A percentile compares a stretch with the other conserved stretches of the same genome.
Evolutionary conservation across 164 flowering plant species (phyloP).

Genomic region (Malania oleifera): DNA sequence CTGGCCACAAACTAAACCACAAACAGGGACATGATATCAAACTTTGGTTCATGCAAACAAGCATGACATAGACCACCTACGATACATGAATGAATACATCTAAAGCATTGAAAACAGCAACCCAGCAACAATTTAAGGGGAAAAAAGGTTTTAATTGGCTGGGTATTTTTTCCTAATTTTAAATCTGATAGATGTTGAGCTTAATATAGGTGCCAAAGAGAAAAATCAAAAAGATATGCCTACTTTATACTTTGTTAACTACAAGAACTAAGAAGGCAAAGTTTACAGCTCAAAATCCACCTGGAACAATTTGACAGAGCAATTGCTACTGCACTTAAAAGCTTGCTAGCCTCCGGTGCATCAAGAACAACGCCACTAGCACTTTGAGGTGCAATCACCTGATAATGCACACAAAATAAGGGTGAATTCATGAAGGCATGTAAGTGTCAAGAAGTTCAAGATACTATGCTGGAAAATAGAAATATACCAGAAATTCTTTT

Average conservation of each 20-base stretch:
- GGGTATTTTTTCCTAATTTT: no score
- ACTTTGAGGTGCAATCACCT: constrained; percentile 95
- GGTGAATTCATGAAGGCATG: neutral
- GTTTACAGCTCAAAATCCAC: constrained; percentile 29
- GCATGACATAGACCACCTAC: no score
- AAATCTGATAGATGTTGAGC: no score
- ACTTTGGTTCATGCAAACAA: neutral
- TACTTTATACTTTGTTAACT: constrained; percentile 6
- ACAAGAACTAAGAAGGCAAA: neutral
- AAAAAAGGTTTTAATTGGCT: no score
- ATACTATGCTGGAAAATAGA: constrained; percentile 8
- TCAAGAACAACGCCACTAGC: constrained; percentile 94
- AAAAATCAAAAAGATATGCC: no score
- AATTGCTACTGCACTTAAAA: constrained; percentile 88
- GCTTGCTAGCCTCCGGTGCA: constrained; percentile 94
- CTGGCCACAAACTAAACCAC: constrained; percentile 78
- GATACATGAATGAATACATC: neutral
- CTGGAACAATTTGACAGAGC: constrained; percentile 90
- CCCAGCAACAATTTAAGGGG: no score
- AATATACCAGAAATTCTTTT: constrained; percentile 75
- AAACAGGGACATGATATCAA: constrained; percentile 3
- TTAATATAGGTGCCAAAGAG: neutral
- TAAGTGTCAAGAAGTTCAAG: neutral
- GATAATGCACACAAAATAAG: constrained; percentile 12
- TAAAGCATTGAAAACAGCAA: neutral